Evolutionary conservation across 129 eudicot genomes (phyloP), one percentile per base, ranked within the genome.

Genomic region (Dittrichia graveolens): DNA sequence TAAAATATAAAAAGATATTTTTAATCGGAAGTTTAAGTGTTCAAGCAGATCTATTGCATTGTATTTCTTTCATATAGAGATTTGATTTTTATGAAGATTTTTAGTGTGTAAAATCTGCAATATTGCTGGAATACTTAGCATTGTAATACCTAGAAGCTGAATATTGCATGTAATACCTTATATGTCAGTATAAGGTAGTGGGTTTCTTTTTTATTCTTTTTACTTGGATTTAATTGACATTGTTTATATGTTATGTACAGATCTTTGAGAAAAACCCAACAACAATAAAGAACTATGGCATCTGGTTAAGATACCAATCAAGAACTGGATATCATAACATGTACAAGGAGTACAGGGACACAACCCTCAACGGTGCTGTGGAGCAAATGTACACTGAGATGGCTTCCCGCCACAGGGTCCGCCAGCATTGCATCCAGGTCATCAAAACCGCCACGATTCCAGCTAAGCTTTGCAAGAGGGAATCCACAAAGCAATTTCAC

Each of bases 351-450:
- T 79, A 79, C 83, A 34, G 83, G 11, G 83, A 80, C 67, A 80
- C 84, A 19, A 85, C 89, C 16, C 19, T 85, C 3, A 85, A 85
- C 4, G 89, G 89, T 43, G 81, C 67, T 5, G 77, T 85, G 5
- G 86, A 81, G 46, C 89, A 85, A 58, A 85, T 85, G 89, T 85
- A 85, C 80, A 78, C 81, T 7, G 89, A 85, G 76, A 85, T 85
- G 89, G 89, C 89, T 7, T 85, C 89, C 19, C 89, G 89, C 37
- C 89, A 85, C 78, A 71, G 89, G 38, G 89, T 85, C 16, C 80
- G 89, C 39, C 79, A 75, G 19, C 84, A 74, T 12, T 80, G 88
- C 85, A 80, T 84, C 63, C 88, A 84, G 83, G 79, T 85, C 82
- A 85, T 85, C 47, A 85, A 85, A 65, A 85, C 89, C 0, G 89